A percentile compares a stretch with the other conserved stretches of the same genome.
phyloP scores from a whole-genome alignment of 2,329 filamentous ascomycete genomes.

The Sordariomycetes sp. region DNA sequence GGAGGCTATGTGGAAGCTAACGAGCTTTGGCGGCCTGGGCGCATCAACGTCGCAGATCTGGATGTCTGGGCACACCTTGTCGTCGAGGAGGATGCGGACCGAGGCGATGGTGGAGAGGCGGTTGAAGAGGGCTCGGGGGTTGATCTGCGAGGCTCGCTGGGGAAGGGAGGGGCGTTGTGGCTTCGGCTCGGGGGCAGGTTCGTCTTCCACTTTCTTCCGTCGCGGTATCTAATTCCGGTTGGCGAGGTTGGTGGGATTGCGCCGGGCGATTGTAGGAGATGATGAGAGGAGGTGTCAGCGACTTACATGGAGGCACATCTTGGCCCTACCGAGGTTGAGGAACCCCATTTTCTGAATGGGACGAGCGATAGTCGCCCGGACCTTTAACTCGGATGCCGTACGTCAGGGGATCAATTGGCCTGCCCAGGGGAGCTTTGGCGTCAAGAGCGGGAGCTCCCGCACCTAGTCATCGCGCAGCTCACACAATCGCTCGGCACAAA shows the following conservation, averaged over 20 bases:
- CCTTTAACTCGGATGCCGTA: background rate
- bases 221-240: background rate
- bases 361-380: background rate
- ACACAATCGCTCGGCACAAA: background rate
- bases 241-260: background rate
- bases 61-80: background rate
- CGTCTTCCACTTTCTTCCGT: background rate
- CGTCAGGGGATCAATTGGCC: background rate
- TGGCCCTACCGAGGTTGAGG: background rate
- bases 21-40: background rate
- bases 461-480: background rate
- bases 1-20: background rate
- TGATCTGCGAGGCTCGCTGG: background rate
- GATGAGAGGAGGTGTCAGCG: background rate
- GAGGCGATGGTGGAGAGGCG: conserved; percentile 5
- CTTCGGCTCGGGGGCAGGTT: background rate
- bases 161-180: background rate
- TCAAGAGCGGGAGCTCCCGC: background rate
- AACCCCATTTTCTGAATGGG: background rate
- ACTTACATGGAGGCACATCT: background rate
- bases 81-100: background rate
- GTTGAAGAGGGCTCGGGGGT: conserved; percentile 1
- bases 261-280: background rate
- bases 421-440: background rate
- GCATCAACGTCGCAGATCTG: background rate